Percentiles rank a stretch among this genome's conserved stretches.
phyloP scores from a whole-genome alignment of 2,329 filamentous ascomycete species.

The Colletotrichum viniferum region DNA sequence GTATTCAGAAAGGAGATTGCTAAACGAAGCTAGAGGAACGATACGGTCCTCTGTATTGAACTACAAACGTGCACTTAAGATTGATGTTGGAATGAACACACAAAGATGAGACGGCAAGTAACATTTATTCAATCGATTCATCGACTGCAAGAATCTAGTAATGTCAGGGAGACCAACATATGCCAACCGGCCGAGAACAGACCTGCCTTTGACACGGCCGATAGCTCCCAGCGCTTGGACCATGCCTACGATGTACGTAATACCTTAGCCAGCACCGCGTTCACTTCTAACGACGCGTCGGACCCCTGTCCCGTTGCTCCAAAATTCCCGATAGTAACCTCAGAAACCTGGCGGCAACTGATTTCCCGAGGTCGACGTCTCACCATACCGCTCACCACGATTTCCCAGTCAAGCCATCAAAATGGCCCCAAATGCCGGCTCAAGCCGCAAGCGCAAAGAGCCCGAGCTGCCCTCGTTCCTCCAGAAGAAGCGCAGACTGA shows the following conservation, averaged over 20 bases:
- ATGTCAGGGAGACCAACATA: not conserved
- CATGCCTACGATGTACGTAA: not conserved
- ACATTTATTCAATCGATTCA: not conserved
- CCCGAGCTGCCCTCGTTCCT: constrained; percentile 1
- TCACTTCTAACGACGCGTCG: not conserved
- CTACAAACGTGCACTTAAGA: not conserved
- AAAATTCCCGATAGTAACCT: not conserved
- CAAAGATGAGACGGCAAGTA: not conserved
- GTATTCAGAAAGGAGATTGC: not conserved
- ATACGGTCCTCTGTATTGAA: not conserved
- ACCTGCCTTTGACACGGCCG: not conserved
- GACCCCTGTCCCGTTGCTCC: not conserved
- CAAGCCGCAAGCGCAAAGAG: constrained; percentile 14
- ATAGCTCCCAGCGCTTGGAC: not conserved
- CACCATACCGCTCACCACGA: not conserved
- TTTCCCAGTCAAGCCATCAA: not conserved
- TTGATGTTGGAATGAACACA: not conserved
- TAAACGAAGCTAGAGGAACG: not conserved
- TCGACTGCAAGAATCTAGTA: not conserved
- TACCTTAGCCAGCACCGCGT: not conserved
- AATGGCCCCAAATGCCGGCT: constrained; percentile 4
- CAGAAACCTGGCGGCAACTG: not conserved
- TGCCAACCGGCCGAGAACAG: not conserved
- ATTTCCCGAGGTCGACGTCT: not conserved
- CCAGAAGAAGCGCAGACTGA: constrained; percentile 29